Base-by-base conservation (phyloP, 768 basidiomycete genomes). In the Lyophyllum atratum region DNA sequence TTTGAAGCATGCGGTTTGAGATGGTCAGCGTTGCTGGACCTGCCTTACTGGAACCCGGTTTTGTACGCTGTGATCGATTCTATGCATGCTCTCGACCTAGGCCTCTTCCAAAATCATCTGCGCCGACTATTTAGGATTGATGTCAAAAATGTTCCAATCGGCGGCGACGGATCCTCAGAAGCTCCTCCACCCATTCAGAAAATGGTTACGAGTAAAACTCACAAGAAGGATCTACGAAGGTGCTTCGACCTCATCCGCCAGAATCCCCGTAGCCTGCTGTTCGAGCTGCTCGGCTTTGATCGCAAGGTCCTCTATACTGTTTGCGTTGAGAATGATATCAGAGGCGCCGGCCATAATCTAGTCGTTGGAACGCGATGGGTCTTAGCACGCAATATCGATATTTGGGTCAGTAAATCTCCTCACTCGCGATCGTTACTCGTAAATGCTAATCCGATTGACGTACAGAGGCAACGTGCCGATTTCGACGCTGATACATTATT, bases 21-120 rank as follows among this genome's bases (percentile, higher is more conserved):
- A n/a, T 76, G 69, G 68, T 67, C 71, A 2, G 46, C 64, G 0
- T 63, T 76, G 1, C 59, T 66, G 4, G 34, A 57, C 4, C 59
- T 73, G 14, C 64, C 70, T 5, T 71, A 72, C 50, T 73, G 72
- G 72, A 49, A 68, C 24, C 64, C 70, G 8, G 55, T 66, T 22
- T 50, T 31, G 1, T 63, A 55, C 21, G 52, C 60, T 1, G 53
- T 60, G 12, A 58, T 69, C 22, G 72, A 73, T 31, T 44, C 68
- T 22, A 72, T 73, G 72, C 72, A 73, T 52, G 50, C 59, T 17
- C 46, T 65, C 11, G 53, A 60, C 22, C 62, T 70, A 7, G 59
- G 59, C n/a, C 58, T 54, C 52, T 64, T 55, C 50, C 66, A 59
- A 29, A 42, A 50, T 11, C 29, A 31, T 31, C 29, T 31, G 6